Conservation (phyloP, 2,329 filamentous ascomycete genomes). For the Lomentospora prolificans region DNA sequence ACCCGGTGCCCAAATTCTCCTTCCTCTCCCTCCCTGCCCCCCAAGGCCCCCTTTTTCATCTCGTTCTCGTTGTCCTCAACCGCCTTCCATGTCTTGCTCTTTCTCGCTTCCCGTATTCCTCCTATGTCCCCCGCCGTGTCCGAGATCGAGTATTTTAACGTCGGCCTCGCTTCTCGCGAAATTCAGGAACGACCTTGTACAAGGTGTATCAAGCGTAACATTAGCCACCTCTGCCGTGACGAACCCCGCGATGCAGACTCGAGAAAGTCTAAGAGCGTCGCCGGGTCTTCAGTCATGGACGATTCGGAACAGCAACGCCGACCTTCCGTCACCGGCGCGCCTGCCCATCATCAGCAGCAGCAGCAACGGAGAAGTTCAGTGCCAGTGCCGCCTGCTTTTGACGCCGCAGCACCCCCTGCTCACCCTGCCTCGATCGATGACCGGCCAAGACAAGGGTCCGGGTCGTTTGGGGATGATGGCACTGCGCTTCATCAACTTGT, state of each 20-base stretch:
- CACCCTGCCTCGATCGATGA: not conserved
- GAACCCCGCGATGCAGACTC: slow-evolving; percentile 78
- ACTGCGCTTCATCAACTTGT: slow-evolving; percentile 42
- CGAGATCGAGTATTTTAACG: slow-evolving; percentile 14
- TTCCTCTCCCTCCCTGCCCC: not conserved
- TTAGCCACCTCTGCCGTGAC: slow-evolving; percentile 96
- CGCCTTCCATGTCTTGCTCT: not conserved
- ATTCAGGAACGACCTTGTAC: slow-evolving; percentile 85
- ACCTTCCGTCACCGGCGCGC: slow-evolving; percentile 10
- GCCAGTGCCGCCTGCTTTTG: slow-evolving; percentile 13
- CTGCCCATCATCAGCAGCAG: slow-evolving; percentile 19
- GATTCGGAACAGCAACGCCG: slow-evolving; percentile 37
- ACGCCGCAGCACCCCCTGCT: slow-evolving; percentile 3
- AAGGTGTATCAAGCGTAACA: slow-evolving; percentile 96
- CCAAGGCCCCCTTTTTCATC: not conserved
- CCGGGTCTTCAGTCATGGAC: slow-evolving; percentile 46
- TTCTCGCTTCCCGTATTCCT: not conserved
- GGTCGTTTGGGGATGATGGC: slow-evolving; percentile 4
- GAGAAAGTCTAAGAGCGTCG: slow-evolving; percentile 67
- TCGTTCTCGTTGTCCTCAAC: not conserved
- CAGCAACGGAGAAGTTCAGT: slow-evolving; percentile 12
- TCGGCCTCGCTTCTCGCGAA: slow-evolving; percentile 18
- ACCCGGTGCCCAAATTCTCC: not conserved
- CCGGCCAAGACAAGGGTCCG: slow-evolving; percentile 3
- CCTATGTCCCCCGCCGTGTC: not conserved